Conservation (phyloP, 2,329 filamentous ascomycete genomes). For the Claviceps capensis region DNA sequence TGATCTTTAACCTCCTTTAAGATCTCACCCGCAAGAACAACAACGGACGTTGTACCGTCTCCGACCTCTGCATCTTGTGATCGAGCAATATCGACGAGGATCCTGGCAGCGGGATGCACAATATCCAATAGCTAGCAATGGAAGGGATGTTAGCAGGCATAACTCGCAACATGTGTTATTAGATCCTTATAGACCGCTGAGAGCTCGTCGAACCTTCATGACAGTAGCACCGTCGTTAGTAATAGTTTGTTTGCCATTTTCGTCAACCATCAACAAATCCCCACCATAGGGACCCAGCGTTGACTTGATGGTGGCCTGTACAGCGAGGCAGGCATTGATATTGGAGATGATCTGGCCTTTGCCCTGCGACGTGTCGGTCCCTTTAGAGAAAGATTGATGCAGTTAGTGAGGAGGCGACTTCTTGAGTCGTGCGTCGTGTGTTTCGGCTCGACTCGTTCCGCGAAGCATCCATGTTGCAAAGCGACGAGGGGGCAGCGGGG, state of each 20-base stretch:
- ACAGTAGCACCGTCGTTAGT: slow-evolving; percentile 98
- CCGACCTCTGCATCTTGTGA: slow-evolving; percentile 99
- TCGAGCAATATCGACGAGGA: slow-evolving; percentile 94
- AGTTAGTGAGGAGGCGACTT: slow-evolving; percentile 1
- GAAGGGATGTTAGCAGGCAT: neutral
- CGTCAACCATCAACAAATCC: slow-evolving; percentile 89
- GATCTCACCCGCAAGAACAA: slow-evolving; percentile 94
- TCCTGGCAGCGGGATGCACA: slow-evolving; percentile 90
- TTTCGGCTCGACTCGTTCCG: neutral
- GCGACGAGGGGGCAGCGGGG: slow-evolving; percentile 20
- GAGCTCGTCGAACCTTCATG: slow-evolving; percentile 61
- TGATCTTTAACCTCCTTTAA: slow-evolving; percentile 93
- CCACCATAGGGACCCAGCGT: slow-evolving; percentile 95
- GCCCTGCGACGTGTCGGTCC: slow-evolving; percentile 93
- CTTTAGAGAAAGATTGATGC: slow-evolving; percentile 29
- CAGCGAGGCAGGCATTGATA: slow-evolving; percentile 94
- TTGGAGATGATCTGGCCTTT: slow-evolving; percentile 95
- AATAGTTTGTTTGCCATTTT: slow-evolving; percentile 91
- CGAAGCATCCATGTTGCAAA: slow-evolving; percentile 6
- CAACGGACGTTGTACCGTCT: slow-evolving; percentile 94
- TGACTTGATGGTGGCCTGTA: slow-evolving; percentile 89
- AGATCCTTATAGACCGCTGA: neutral
- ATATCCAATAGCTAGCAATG: slow-evolving; percentile 74
- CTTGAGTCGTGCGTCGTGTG: neutral
- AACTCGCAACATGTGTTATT: neutral